Conservation (phyloP, 1,284 basidiomycete genomes). For the Meripilus lineatus region DNA sequence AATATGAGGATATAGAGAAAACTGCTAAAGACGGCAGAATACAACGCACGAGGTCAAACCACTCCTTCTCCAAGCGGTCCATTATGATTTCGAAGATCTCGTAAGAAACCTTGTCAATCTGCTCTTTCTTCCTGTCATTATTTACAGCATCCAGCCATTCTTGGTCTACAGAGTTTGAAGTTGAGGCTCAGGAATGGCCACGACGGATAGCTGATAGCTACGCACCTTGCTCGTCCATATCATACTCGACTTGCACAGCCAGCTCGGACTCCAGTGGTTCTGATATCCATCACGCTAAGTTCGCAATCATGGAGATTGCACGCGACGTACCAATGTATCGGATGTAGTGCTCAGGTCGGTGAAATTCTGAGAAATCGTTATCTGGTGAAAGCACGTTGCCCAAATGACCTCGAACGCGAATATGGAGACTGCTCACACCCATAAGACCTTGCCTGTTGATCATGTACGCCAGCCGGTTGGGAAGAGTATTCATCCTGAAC, state of each 20-base stretch:
- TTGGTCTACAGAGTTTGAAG: conserved; percentile 66
- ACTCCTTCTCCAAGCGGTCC: conserved; percentile 98
- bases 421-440: conserved; percentile 10
- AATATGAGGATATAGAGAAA: conserved; percentile 5
- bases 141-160: conserved; percentile 94
- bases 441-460: conserved; percentile 11
- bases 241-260: conserved; percentile 94
- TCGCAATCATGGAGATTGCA: background rate
- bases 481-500: conserved; percentile 11
- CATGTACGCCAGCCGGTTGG: conserved; percentile 9
- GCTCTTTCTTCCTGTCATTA: conserved; percentile 74
- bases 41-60: conserved; percentile 84
- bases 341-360: conserved; percentile 82
- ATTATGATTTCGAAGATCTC: conserved; percentile 96
- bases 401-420: conserved; percentile 23
- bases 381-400: conserved; percentile 36
- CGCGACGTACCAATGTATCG: conserved; percentile 75
- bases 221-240: conserved; percentile 98
- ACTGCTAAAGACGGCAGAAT: background rate
- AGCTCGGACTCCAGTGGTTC: conserved; percentile 94
- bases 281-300: conserved; percentile 23
- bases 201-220: background rate
- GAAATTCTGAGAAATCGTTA: conserved; percentile 77
- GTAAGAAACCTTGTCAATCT: conserved; percentile 70
- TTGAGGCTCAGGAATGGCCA: background rate